phyloP scores from a whole-genome alignment of 768 basidiomycete genomes.

The Pleurotus tuoliensis region DNA sequence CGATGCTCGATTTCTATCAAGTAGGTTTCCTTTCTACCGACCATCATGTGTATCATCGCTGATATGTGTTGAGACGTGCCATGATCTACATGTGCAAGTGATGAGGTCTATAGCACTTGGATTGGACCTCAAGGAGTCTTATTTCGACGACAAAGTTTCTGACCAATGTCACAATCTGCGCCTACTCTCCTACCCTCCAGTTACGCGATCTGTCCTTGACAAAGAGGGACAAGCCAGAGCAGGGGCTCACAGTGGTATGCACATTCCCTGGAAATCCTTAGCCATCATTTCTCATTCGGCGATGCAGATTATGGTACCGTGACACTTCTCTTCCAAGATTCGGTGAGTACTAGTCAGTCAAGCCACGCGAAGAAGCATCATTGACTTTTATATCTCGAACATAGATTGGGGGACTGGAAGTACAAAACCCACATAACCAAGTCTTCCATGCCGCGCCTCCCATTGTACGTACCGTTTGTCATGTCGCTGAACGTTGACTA shows the following conservation, averaged over 20 bases:
- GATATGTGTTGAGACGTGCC: constrained; percentile 52
- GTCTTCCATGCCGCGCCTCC: constrained; percentile 70
- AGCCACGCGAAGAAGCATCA: not conserved
- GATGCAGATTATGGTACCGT: constrained; percentile 74
- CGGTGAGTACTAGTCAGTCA: constrained; percentile 28
- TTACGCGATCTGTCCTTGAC: constrained; percentile 53
- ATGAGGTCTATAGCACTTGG: constrained; percentile 89
- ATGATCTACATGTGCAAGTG: constrained; percentile 66
- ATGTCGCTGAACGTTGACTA: not conserved
- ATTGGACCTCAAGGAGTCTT: constrained; percentile 64
- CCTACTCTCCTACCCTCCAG: constrained; percentile 77
- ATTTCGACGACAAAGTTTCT: constrained; percentile 72
- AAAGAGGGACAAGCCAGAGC: constrained; percentile 73
- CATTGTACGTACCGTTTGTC: constrained; percentile 46
- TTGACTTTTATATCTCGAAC: not conserved
- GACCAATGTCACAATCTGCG: constrained; percentile 81
- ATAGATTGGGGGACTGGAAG: constrained; percentile 77
- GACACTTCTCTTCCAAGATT: constrained; percentile 79
- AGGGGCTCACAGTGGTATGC: constrained; percentile 72
- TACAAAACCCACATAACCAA: constrained; percentile 75
- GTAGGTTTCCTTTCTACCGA: constrained; percentile 23
- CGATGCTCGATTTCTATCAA: constrained; percentile 76
- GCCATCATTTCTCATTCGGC: not conserved
- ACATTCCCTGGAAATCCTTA: not conserved
- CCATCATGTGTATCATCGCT: not conserved